phyloP scores from a whole-genome alignment of 2,329 filamentous ascomycete genomes.

The Diaporthe citriasiana region DNA sequence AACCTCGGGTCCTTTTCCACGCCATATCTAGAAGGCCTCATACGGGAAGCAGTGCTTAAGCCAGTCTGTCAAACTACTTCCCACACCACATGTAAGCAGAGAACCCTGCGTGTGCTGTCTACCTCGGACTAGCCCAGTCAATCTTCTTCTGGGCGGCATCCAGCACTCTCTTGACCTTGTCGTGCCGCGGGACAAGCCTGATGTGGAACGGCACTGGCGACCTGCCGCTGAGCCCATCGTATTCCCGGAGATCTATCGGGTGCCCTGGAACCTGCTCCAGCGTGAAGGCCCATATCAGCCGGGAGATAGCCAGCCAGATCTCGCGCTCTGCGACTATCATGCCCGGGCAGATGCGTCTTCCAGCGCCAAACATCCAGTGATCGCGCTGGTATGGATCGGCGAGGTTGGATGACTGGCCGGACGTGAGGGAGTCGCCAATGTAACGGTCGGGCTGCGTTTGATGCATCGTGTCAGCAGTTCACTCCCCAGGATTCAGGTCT shows the following conservation, averaged over 20 bases:
- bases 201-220: slow-evolving; percentile 26
- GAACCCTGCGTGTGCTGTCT: too few relatives aligned
- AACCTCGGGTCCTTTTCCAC: not conserved
- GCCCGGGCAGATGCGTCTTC: slow-evolving; percentile 70
- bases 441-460: slow-evolving; percentile 17
- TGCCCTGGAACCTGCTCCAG: slow-evolving; percentile 22
- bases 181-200: slow-evolving; percentile 1
- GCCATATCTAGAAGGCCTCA: too few relatives aligned
- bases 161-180: slow-evolving; percentile 17
- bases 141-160: not conserved
- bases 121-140: not conserved
- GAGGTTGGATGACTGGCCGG: slow-evolving; percentile 48
- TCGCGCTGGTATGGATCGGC: slow-evolving; percentile 57
- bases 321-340: slow-evolving; percentile 66
- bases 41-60: not conserved
- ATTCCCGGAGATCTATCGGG: slow-evolving; percentile 14
- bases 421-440: slow-evolving; percentile 39
- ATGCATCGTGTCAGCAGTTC: not conserved
- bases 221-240: slow-evolving; percentile 20
- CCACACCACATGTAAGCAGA: not conserved
- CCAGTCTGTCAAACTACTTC: not conserved
- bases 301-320: slow-evolving; percentile 62
- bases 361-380: slow-evolving; percentile 68
- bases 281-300: slow-evolving; percentile 62
- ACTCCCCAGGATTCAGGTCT: not conserved